Conservation (phyloP, 2,329 filamentous ascomycete species). For the Verticillium tricorpus region DNA sequence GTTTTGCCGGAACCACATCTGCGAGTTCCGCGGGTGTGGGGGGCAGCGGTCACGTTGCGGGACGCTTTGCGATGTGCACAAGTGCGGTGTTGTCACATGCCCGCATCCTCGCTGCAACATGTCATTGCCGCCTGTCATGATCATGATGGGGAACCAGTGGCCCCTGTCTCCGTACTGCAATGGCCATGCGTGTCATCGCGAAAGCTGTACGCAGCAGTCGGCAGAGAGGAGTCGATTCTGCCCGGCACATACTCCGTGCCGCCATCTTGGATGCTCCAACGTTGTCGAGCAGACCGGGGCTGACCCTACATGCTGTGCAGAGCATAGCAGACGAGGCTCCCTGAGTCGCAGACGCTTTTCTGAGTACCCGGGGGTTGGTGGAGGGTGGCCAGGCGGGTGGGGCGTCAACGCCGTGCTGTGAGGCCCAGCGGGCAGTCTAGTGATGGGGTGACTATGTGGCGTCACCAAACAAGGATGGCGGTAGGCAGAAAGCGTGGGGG, state of each 20-base stretch:
- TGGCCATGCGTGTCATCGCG: constrained; percentile 8
- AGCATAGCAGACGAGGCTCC: constrained; percentile 2
- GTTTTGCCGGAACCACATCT: constrained; percentile 18
- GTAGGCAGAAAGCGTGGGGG: background rate
- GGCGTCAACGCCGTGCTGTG: background rate
- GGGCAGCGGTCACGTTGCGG: constrained; percentile 5
- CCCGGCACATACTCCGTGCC: constrained; percentile 5
- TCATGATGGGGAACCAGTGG: background rate
- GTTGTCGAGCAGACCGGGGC: constrained; percentile 1
- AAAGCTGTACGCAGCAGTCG: constrained; percentile 2
- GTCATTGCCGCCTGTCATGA: background rate
- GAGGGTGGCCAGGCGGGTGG: background rate
- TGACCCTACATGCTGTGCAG: constrained; percentile 6
- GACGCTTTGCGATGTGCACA: constrained; percentile 16
- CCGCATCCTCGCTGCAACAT: constrained; percentile 5
- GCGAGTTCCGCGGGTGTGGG: constrained; percentile 16
- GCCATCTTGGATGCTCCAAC: constrained; percentile 4
- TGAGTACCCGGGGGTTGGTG: background rate
- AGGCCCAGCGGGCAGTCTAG: background rate
- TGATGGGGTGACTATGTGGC: background rate
- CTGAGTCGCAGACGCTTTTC: background rate
- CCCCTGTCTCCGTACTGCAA: constrained; percentile 8
- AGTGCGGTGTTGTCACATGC: constrained; percentile 17
- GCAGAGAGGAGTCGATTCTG: constrained; percentile 4
- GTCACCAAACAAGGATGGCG: background rate